Percentiles rank a stretch among this genome's conserved stretches.
Evolutionary conservation across 1,139 yeast species (phyloP).

Genomic region (Suhomyces bokatorum): DNA sequence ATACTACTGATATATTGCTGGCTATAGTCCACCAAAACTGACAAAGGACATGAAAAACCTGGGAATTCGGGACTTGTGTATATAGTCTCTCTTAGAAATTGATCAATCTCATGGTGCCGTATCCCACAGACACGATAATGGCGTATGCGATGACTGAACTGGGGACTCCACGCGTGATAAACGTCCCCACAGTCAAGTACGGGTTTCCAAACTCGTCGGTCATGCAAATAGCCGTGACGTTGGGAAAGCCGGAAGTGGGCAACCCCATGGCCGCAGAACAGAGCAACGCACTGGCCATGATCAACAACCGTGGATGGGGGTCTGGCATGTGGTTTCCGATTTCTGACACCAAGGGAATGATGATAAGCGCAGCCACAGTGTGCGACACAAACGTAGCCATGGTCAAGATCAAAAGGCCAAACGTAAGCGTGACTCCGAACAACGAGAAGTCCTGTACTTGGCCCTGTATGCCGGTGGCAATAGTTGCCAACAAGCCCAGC

Average conservation of each 20-base stretch:
- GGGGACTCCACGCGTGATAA: slow-evolving; percentile 73
- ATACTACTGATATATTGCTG: too few relatives aligned
- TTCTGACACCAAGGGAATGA: slow-evolving; percentile 68
- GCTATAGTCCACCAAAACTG: background rate
- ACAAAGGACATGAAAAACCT: too few relatives aligned
- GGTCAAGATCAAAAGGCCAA: slow-evolving; percentile 63
- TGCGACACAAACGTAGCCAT: slow-evolving; percentile 78
- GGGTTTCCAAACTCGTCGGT: slow-evolving; percentile 70
- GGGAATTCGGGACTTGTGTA: too few relatives aligned
- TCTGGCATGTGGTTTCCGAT: slow-evolving; percentile 59
- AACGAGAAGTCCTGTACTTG: slow-evolving; percentile 57
- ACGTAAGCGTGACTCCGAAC: slow-evolving; percentile 62
- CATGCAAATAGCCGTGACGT: slow-evolving; percentile 78
- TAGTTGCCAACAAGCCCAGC: slow-evolving; percentile 65
- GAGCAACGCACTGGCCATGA: slow-evolving; percentile 65
- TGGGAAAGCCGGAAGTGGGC: slow-evolving; percentile 77
- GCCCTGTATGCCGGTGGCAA: slow-evolving; percentile 57
- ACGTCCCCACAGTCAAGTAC: slow-evolving; percentile 62
- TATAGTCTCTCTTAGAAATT: slow-evolving; percentile 27
- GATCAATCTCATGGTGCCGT: slow-evolving; percentile 58
- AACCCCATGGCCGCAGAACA: slow-evolving; percentile 79
- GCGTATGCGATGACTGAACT: slow-evolving; percentile 57
- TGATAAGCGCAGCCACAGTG: slow-evolving; percentile 74
- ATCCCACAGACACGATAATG: slow-evolving; percentile 63
- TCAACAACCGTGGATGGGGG: slow-evolving; percentile 60